A percentile compares a stretch with the other conserved stretches of the same genome.
These are phyloP conservation scores for Blastocystis sp. DNA, from an alignment of 352 stramenopile genomes.

Conservation along the genomic window DNA sequence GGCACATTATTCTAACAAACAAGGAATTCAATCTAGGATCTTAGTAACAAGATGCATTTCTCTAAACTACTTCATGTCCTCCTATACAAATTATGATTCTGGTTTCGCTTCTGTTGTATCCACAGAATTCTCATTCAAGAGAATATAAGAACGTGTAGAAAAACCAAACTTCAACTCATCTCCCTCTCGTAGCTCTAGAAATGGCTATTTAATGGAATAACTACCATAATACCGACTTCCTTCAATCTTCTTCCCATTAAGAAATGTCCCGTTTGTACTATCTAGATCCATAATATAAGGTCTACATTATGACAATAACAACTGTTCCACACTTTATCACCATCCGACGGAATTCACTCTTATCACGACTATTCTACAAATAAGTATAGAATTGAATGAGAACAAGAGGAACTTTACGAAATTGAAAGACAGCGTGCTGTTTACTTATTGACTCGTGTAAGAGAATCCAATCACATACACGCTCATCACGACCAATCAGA, in stretches of 20 bases:
- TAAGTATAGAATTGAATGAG: background rate
- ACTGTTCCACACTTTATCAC: constrained; percentile 18
- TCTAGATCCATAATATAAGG: constrained; percentile 80
- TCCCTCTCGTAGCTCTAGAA: constrained; percentile 71
- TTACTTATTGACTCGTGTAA: constrained; percentile 80
- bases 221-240: constrained; percentile 72
- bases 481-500: constrained; percentile 76
- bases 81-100: background rate
- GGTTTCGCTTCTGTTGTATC: constrained; percentile 1
- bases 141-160: constrained; percentile 78
- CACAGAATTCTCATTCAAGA: constrained; percentile 69
- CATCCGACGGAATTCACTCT: constrained; percentile 47
- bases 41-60: too few species aligned
- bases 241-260: constrained; percentile 76
- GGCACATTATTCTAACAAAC: background rate
- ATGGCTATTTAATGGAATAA: background rate
- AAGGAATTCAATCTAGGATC: too few species aligned
- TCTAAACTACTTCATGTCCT: background rate
- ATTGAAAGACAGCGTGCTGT: constrained; percentile 79
- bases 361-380: constrained; percentile 23
- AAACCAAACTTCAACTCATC: constrained; percentile 79
- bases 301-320: background rate
- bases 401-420: constrained; percentile 66
- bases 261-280: constrained; percentile 78
- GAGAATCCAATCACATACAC: constrained; percentile 76